Base-by-base conservation (phyloP, 2,329 filamentous ascomycete species). In the Botrytis hyacinthi region DNA sequence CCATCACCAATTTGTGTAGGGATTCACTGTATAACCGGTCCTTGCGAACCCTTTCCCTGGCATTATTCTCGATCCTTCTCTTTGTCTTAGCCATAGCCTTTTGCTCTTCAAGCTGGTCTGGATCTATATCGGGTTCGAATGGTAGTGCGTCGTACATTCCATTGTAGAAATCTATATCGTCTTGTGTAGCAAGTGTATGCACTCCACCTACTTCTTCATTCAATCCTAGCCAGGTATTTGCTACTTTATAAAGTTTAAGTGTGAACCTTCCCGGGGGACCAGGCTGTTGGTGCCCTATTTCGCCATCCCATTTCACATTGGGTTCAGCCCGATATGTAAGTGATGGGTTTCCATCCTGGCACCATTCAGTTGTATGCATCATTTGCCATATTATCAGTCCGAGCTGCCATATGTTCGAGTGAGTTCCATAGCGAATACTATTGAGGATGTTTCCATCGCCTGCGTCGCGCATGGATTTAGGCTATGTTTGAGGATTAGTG, bases 381-480 rank as follows among this genome's bases (percentile, higher is more conserved):
- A 70, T 61, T 18, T 22, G 29, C 51, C 57, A 62, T 14, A 70
- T 62, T 20, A 70, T 12, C 10, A 70, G 4, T 60, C 68, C 68
- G 44, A 70, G 37, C 9, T 70, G 68, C 68, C 68, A 70, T 22
- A 70, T 40, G 18, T 70, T 70, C 8, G 54, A 61, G 29, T 26
- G 54, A n/a, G 68, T 70, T 35, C 68, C 68, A 46, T 35, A 70
- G 10, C 29, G 40, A 62, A 70, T 7, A 46, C 46, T 70, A 9
- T 70, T 62, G 22, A 70, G 68, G 5, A 70, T 1, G n/a, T 70
- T 70, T 18, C 68, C 68, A 32, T 70, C 22, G 40, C 68, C 51
- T 60, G 68, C 37, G 1, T 46, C 29, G 7, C 40, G 40, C 57
- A 60, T 60, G 26, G 22, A n/a, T 60, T 37, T 61, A n/a, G 14